Evolutionary conservation across 352 stramenopile genomes (phyloP), one percentile per base, ranked within the genome.

Genomic region (Halophytophthora polymorphica): DNA sequence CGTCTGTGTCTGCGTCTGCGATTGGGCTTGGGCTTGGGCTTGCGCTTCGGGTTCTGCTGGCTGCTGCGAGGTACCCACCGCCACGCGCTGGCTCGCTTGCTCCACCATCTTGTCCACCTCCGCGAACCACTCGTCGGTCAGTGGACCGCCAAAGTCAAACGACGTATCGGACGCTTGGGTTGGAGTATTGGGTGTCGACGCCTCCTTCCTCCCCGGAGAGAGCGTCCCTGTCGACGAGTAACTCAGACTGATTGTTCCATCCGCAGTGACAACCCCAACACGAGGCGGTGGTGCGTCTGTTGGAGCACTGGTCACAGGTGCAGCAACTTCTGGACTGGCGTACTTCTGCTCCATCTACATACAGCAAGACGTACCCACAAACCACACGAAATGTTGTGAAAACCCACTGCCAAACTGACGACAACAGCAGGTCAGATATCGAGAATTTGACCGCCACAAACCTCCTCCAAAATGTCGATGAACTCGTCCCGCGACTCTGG

Each of bases 101-200:
- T 73, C 77, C 53, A 86, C 68, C 12, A 92, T 19, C 43, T 89
- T 74, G 22, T 93, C 81, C 11, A 92, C 42, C 35, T 87, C 45
- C 12, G 83, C 75, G 81, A 80, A 93, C 25, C 78, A 86, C 35
- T 93, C 83, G 17, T 84, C 76, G 3, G 80, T 89, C n/a, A 93
- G 69, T 23, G 83, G 76, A 18, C 70, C 78, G 31, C 81, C 83
- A 21, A 74, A 71, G 33, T 89, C 79, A 10, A 56, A 46, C 13
- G 63, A 66, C 45, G 74, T 23, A 15, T 47, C 12, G 47, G 22
- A 18, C 31, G 17, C 23, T 28, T 48, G 38, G 22, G 56, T 36
- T 13, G 12, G 36, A 21, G 14, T 37, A n/a, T 37, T 35, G 5
- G 37, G 17, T 38, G 37, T 19, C 13, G 39, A 36, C 19, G 47